A percentile compares a stretch with the other conserved stretches of the same genome.
Evolutionary conservation across 176 grass and related monocot genomes (phyloP).

Genomic region (Triticum dicoccoides): DNA sequence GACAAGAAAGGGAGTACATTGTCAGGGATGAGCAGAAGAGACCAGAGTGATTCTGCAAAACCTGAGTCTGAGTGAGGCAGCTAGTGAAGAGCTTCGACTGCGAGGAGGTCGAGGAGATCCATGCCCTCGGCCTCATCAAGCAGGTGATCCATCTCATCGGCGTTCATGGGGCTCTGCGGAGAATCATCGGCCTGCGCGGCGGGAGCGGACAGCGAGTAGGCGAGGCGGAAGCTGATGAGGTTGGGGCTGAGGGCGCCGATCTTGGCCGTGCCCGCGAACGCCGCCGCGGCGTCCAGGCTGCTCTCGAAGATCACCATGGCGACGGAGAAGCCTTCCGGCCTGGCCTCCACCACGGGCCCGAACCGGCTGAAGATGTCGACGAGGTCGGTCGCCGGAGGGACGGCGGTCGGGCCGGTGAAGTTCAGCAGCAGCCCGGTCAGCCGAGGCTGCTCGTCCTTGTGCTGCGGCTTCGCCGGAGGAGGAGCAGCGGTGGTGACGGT

Average conservation of each 20-base stretch:
- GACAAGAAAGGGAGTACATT: neutral
- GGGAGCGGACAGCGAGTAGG: slow-evolving; percentile 24
- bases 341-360: slow-evolving; percentile 53
- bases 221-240: slow-evolving; percentile 46
- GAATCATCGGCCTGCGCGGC: neutral
- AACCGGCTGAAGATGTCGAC: slow-evolving; percentile 48
- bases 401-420: slow-evolving; percentile 6
- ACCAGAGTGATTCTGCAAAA: slow-evolving; percentile 13
- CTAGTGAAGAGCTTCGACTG: neutral
- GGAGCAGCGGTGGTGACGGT: neutral
- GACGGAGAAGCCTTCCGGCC: slow-evolving; percentile 6
- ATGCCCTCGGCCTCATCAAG: neutral
- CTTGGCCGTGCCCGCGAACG: slow-evolving; percentile 41
- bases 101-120: too few relatives aligned
- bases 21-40: neutral
- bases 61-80: neutral
- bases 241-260: slow-evolving; percentile 29
- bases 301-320: slow-evolving; percentile 54
- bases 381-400: slow-evolving; percentile 41
- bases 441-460: neutral
- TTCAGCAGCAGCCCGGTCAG: slow-evolving; percentile 37
- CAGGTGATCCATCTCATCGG: neutral
- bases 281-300: slow-evolving; percentile 39
- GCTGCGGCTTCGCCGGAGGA: neutral
- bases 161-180: neutral